Conservation (phyloP, 2,329 filamentous ascomycete genomes). For the Grosmannia huntii region DNA sequence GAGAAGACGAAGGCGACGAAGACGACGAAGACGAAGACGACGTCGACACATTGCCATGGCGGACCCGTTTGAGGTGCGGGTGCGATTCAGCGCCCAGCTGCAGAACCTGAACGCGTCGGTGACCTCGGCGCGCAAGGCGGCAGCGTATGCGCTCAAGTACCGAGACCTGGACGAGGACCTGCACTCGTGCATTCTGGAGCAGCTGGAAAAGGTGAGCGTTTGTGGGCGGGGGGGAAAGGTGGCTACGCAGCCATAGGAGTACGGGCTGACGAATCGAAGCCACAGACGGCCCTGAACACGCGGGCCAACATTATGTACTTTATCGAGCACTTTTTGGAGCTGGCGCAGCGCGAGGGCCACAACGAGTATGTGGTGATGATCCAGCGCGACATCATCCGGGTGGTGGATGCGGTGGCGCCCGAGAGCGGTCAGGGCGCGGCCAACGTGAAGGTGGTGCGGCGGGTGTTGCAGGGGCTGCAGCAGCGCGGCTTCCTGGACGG, state of each 20-base stretch:
- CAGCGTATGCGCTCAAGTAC: constrained; percentile 88
- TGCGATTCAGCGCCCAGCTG: constrained; percentile 86
- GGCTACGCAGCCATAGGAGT: no score
- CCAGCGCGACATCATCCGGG: constrained; percentile 78
- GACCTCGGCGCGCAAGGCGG: constrained; percentile 79
- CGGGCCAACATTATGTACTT: constrained; percentile 99
- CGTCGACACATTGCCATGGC: constrained; percentile 27
- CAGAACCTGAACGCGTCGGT: constrained; percentile 86
- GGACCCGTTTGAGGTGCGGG: constrained; percentile 95
- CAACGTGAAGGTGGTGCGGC: constrained; percentile 85
- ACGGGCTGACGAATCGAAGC: no score
- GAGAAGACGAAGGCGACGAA: background rate
- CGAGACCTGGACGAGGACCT: constrained; percentile 93
- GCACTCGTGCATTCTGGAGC: constrained; percentile 93
- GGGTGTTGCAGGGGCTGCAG: constrained; percentile 58
- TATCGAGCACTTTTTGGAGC: constrained; percentile 85
- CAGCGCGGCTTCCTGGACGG: constrained; percentile 59
- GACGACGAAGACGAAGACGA: background rate
- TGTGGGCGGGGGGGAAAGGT: no score
- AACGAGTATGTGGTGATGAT: constrained; percentile 85
- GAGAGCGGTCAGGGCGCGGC: constrained; percentile 78
- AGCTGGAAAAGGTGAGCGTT: constrained; percentile 61
- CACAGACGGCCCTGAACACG: constrained; percentile 84
- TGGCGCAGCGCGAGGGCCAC: constrained; percentile 64
- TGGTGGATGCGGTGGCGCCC: constrained; percentile 86